Percentiles rank a stretch among this genome's conserved stretches.
Evolutionary conservation across 2,329 filamentous ascomycete species (phyloP).

Genomic region (Monosporascus sp.): DNA sequence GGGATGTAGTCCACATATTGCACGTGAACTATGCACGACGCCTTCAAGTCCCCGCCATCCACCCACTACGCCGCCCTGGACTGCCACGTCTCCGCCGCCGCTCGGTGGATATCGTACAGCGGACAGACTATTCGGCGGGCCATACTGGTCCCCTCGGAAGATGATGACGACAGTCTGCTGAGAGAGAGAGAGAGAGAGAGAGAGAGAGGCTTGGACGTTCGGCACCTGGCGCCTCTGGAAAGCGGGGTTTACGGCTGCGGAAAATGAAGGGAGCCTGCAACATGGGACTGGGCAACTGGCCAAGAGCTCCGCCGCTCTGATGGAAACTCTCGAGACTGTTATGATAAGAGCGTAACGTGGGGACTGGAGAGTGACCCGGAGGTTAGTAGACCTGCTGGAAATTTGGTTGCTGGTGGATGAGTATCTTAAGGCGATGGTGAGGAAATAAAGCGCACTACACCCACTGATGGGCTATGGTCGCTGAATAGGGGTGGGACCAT

Average conservation of each 20-base stretch:
- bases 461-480: too few relatives aligned
- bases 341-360: too few relatives aligned
- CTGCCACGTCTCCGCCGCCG: constrained; percentile 1
- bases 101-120: constrained; percentile 2
- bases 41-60: constrained; percentile 1
- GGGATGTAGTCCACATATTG: neutral
- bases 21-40: neutral
- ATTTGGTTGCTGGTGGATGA: too few relatives aligned
- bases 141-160: neutral
- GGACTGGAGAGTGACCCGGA: too few relatives aligned
- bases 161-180: neutral
- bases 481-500: too few relatives aligned
- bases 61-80: constrained; percentile 1
- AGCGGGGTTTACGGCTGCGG: neutral
- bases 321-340: neutral
- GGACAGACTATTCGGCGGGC: neutral
- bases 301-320: neutral
- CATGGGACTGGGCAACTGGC: neutral
- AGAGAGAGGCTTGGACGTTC: neutral
- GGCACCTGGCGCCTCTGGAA: neutral
- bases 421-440: too few relatives aligned
- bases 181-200: too few relatives aligned
- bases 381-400: too few relatives aligned
- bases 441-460: too few relatives aligned
- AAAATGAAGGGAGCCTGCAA: neutral